phyloP scores from a whole-genome alignment of 2,329 filamentous ascomycete genomes.

The Talaromyces sp. region DNA sequence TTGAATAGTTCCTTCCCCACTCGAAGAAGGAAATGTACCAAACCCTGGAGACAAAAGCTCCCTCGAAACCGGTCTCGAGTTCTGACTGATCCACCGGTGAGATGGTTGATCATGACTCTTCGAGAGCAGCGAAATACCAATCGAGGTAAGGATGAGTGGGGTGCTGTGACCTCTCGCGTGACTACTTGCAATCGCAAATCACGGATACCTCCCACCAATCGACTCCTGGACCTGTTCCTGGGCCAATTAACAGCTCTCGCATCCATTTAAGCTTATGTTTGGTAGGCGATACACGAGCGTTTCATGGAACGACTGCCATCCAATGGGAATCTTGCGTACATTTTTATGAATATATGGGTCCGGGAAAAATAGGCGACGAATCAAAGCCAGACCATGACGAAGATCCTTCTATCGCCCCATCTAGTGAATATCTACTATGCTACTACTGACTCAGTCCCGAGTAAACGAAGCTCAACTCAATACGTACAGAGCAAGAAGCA shows the following conservation, averaged over 20 bases:
- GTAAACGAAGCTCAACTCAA: neutral
- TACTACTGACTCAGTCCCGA: no score
- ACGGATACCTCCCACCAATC: neutral
- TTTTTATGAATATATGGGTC: neutral
- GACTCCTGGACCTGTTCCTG: neutral
- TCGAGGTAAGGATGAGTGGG: neutral
- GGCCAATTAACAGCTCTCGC: neutral
- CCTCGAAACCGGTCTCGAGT: neutral
- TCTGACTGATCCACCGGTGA: neutral
- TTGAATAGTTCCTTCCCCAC: neutral
- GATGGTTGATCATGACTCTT: neutral
- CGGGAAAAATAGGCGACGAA: neutral
- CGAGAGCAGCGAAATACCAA: neutral
- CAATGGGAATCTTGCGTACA: neutral
- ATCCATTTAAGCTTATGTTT: neutral
- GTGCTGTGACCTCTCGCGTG: neutral
- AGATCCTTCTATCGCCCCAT: neutral
- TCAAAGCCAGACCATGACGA: neutral
- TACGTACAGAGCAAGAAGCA: neutral
- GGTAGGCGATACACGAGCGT: no score
- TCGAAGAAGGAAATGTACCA: neutral
- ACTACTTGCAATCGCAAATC: no score
- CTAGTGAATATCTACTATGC: no score
- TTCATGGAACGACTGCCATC: neutral
- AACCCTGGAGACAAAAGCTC: neutral